Evolutionary conservation across 2,329 filamentous ascomycete genomes (phyloP).

Genomic region (Ceratocystis cubensis): DNA sequence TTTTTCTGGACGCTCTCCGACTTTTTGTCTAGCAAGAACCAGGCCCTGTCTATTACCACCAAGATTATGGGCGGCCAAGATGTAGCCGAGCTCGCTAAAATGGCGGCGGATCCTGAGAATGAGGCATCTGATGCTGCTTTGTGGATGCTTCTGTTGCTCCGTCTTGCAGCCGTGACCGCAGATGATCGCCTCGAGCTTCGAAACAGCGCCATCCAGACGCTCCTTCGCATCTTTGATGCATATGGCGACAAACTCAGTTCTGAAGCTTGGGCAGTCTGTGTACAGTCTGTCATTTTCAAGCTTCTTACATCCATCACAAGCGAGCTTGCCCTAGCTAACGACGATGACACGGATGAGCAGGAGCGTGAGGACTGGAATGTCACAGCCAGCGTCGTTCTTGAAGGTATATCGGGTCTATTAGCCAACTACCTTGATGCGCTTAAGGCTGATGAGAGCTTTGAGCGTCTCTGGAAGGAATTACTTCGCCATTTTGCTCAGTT

Average conservation of each 20-base stretch:
- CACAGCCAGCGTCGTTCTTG: slow-evolving; percentile 61
- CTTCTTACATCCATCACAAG: slow-evolving; percentile 54
- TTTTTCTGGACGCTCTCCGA: slow-evolving; percentile 95
- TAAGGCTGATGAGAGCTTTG: slow-evolving; percentile 52
- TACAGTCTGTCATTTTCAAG: slow-evolving; percentile 68
- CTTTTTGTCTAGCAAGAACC: slow-evolving; percentile 55
- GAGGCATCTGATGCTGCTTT: slow-evolving; percentile 55
- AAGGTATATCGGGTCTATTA: slow-evolving; percentile 59
- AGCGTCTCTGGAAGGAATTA: slow-evolving; percentile 62
- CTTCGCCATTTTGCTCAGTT: slow-evolving; percentile 55
- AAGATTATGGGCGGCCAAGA: slow-evolving; percentile 42
- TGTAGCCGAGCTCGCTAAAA: slow-evolving; percentile 39
- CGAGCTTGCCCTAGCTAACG: slow-evolving; percentile 15
- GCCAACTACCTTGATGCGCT: slow-evolving; percentile 65
- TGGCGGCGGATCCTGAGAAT: slow-evolving; percentile 47
- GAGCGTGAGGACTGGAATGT: slow-evolving; percentile 53
- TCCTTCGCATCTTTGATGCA: slow-evolving; percentile 82
- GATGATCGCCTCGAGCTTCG: slow-evolving; percentile 63
- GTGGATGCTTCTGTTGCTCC: slow-evolving; percentile 64
- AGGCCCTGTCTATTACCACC: slow-evolving; percentile 45
- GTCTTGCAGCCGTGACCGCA: slow-evolving; percentile 57
- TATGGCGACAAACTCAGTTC: slow-evolving; percentile 70
- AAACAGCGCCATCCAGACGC: slow-evolving; percentile 79
- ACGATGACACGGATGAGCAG: slow-evolving; percentile 29
- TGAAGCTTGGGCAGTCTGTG: slow-evolving; percentile 70